Evolutionary conservation across 140 eudicot species (phyloP), one percentile per base, ranked within the genome.

Genomic region (Cichorium intybus): DNA sequence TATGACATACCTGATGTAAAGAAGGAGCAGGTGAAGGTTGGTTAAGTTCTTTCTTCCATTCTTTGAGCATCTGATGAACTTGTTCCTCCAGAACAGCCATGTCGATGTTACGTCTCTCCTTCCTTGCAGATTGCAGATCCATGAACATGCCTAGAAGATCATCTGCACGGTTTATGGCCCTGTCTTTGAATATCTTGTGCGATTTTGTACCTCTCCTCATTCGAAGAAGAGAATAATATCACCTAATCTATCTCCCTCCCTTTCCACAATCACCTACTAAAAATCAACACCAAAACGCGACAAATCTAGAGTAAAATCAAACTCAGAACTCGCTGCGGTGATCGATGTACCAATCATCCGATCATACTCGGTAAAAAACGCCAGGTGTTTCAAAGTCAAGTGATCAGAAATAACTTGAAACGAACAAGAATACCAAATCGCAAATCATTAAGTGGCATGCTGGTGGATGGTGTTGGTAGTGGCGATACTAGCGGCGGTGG

Each of bases 91-190:
- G 70, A 10, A 72, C 74, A 24, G 72, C 66, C 54, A 79, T 80
- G 41, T 82, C 88, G 23, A 28, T 62, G 2, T 77, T 43, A 2
- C 88, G 80, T 57, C 81, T 82, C 66, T 82, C 88, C 74, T 82
- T 82, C 52, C 88, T 67, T 5, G 88, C 88, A 5, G 70, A 68
- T 56, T 82, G 85, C 56, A 82, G 82, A 62, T 75, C 80, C 70
- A 62, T 49, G 6, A 79, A 45, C 80, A 79, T 79, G n/a, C 65
- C 58, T 53, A 79, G 85, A 33, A 82, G 82, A 75, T 82, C 88
- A 28, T 75, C 82, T 24, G 79, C 88, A n/a, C 88, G 79, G 39
- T 79, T 82, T 69, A 79, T 82, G 14, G 88, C 88, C 51, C 79
- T 64, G 58, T 75, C 80, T 64, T 82, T 82, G 27, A 82, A 70